Evolutionary conservation across 352 stramenopile species (phyloP), one percentile per base, ranked within the genome.

Genomic region (Phytophthora crassamura): DNA sequence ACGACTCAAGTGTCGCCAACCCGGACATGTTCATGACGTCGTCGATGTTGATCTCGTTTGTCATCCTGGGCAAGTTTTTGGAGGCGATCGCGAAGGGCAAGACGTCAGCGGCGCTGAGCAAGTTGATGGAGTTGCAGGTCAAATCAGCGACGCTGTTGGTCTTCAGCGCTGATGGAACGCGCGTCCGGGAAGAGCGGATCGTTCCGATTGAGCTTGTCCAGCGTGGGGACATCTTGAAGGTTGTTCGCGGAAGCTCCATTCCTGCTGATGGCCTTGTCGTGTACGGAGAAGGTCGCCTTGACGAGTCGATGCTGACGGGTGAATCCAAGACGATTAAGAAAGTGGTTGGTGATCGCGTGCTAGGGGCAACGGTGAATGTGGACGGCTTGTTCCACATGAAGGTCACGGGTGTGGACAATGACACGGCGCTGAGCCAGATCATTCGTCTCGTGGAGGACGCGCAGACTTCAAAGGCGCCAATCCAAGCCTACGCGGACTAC

Each of bases 371-470:
- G 0, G 82, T 98, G 2, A 98, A 98, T 70, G 78, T 91, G 43
- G 80, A 97, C 20, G 93, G 91, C 0, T 74, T 96, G 15, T 93
- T 99, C 53, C 77, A 98, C 56, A 96, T 99, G 77, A 83, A 86
- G 32, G 96, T 98, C 8, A 98, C 94, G 2, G 85, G 88, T 22
- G 83, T 99, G 8, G 97, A 97, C 33, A 90, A 89, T 25, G 89
- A 98, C 61, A 99, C 96, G 11, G 88, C 97, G 12, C 59, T 99
- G 33, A 95, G 96, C 42, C 96, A 99, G 70, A 99, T 99, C 54
- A 97, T 99, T 60, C 86, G 90, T n/a, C 84, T 99, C 12, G 97
- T 99, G 20, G 95, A 99, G 74, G 91, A 98, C 28, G 98, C 98
- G 3, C 98, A 99, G 85, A 96, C 96, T 16, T 95, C 85, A 18